Percentiles rank a stretch among this genome's conserved stretches.
Conservation (phyloP, 2,329 filamentous ascomycete genomes). For the Lanzia echinophila region DNA sequence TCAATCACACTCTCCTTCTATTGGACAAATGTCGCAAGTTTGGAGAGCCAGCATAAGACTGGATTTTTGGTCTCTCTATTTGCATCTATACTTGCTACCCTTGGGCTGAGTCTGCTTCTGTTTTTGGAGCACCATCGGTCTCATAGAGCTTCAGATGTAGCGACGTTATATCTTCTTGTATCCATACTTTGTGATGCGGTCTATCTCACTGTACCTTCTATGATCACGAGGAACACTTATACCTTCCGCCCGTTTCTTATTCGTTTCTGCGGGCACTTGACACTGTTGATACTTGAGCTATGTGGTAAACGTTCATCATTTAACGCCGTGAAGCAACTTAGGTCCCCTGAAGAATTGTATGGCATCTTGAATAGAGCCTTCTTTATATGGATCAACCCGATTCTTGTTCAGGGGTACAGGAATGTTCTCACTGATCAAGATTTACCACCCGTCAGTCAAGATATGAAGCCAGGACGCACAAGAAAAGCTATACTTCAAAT, state of each 20-base stretch:
- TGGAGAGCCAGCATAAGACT: not conserved
- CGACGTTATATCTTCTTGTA: not conserved
- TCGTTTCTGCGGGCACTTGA: not conserved
- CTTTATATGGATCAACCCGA: conserved; percentile 22
- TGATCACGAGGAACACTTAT: not conserved
- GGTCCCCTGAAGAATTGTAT: conserved; percentile 15
- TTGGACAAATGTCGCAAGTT: not conserved
- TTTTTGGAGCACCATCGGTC: not conserved
- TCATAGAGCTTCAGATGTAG: not conserved
- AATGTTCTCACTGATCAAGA: conserved; percentile 17
- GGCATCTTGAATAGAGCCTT: conserved; percentile 15
- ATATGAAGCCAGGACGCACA: conserved; percentile 13
- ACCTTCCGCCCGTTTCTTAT: not conserved
- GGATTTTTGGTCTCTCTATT: not conserved
- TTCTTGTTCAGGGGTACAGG: conserved; percentile 17
- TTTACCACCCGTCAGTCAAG: conserved; percentile 15
- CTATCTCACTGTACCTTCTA: not conserved
- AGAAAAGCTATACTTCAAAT: conserved; percentile 14
- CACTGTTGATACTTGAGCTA: conserved; percentile 14
- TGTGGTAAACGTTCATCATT: conserved; percentile 6
- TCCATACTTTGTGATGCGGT: not conserved
- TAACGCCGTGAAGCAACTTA: not conserved
- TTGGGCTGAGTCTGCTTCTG: not conserved
- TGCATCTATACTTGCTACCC: not conserved
- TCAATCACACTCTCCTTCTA: not conserved